Evolutionary conservation across 2,329 filamentous ascomycete species (phyloP), one percentile per base, ranked within the genome.

Genomic region (Lizonia empirigonia): DNA sequence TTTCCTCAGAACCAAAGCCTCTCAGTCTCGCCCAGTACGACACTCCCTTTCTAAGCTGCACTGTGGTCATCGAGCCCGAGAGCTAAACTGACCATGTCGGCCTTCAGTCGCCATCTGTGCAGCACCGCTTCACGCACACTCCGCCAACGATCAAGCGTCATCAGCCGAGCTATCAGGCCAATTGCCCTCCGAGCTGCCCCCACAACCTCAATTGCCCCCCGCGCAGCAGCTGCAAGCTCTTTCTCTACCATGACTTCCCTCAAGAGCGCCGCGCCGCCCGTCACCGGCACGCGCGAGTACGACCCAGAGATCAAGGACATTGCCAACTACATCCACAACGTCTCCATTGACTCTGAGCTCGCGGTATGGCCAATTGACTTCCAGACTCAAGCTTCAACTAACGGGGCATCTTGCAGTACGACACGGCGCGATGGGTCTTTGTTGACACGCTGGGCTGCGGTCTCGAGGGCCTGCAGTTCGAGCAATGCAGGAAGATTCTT

Each of bases 391-490:
- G 34, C 7, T 7, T 7, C 26, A 30, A 53, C 69, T 69, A 53
- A 70, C 36, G 2, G 13, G 32, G 16, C 27, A 26, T 45, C 37
- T 9, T 56, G 19, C 57, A 94, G 90, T 95, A 89, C 73, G 94
- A 99, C 76, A 99, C 94, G 39, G 94, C 94, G 58, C 88, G 94
- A 78, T 93, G 91, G 80, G 92, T 97, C 64, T 91, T 99, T 76
- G 85, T 97, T 71, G 94, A 99, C 76, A 97, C 94, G 48, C 84
- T 99, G 38, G 94, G 94, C 70, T 99, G 94, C 76, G 94, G 94
- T 73, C 86, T 99, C 58, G 92, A 97, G 80, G 94, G 90, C 63
- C 84, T 99, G 70, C 87, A 88, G 65, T 99, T 99, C 81, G 90
- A 92, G 76, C 90, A 97, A 78, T 97, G 94, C 83, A 86, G 88